phyloP scores from a whole-genome alignment of 768 basidiomycete genomes.

The Cantharellus anzutake region DNA sequence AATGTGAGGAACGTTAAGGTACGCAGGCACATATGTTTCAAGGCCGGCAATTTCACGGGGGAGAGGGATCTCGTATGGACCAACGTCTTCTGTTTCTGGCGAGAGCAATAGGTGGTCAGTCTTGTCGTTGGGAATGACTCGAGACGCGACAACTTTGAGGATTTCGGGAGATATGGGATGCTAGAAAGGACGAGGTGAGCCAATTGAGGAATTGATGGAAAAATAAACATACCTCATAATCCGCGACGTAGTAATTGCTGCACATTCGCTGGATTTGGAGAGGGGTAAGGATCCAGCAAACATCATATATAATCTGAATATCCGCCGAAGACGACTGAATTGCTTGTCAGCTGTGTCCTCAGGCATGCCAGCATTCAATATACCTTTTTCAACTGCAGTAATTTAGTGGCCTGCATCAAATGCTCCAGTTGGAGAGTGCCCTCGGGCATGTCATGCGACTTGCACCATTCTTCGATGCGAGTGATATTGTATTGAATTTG shows the following conservation, averaged over 20 bases:
- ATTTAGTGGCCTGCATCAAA: conserved; percentile 97
- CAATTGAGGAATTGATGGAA: neutral
- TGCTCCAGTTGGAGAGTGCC: conserved; percentile 94
- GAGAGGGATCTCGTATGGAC: conserved; percentile 82
- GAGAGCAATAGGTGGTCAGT: conserved; percentile 91
- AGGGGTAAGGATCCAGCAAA: conserved; percentile 99
- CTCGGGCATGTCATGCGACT: conserved; percentile 99
- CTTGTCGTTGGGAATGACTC: conserved; percentile 90
- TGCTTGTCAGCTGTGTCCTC: neutral
- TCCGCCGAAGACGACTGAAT: conserved; percentile 73
- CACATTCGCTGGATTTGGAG: conserved; percentile 99
- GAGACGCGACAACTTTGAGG: conserved; percentile 83
- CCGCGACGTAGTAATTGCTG: conserved; percentile 95
- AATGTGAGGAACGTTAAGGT: conserved; percentile 76
- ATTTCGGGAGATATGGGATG: conserved; percentile 97
- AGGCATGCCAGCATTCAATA: neutral
- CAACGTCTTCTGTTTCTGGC: conserved; percentile 94
- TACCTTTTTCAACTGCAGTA: conserved; percentile 94
- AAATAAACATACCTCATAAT: conserved; percentile 66
- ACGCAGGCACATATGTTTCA: conserved; percentile 91
- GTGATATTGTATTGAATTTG: conserved; percentile 99
- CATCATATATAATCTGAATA: conserved; percentile 97
- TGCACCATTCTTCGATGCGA: conserved; percentile 96
- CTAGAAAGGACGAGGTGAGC: conserved; percentile 21
- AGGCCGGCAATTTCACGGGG: conserved; percentile 89